Percentiles rank a stretch among this genome's conserved stretches.
These are phyloP conservation scores for Colletotrichum musicola DNA, from an alignment of 2,329 filamentous ascomycete species.

Conservation along the genomic window DNA sequence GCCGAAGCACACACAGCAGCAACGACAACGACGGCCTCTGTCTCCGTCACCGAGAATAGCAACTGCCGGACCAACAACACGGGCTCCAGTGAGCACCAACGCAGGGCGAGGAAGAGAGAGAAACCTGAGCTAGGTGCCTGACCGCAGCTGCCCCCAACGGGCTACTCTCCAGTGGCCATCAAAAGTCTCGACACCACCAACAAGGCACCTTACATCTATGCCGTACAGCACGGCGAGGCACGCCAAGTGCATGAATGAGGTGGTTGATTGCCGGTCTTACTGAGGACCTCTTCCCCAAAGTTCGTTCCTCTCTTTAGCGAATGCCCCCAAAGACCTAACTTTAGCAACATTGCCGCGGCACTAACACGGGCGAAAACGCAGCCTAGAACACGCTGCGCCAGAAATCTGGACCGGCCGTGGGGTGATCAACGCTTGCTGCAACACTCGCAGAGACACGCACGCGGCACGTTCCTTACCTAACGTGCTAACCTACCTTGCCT, in stretches of 20 bases:
- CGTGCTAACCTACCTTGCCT: too few relatives aligned
- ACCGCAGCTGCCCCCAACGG: too few relatives aligned
- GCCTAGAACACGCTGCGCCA: constrained; percentile 32
- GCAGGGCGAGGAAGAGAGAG: neutral
- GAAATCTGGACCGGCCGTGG: constrained; percentile 26
- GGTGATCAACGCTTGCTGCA: constrained; percentile 25
- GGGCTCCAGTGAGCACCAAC: neutral
- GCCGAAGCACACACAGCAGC: too few relatives aligned
- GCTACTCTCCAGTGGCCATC: constrained; percentile 12
- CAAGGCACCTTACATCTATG: too few relatives aligned
- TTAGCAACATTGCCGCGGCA: constrained; percentile 34
- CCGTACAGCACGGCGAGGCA: too few relatives aligned
- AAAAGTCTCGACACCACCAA: too few relatives aligned
- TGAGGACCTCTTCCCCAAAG: constrained; percentile 13
- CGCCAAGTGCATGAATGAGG: too few relatives aligned
- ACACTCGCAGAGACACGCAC: constrained; percentile 9
- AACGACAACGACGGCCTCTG: neutral
- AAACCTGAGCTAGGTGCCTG: neutral
- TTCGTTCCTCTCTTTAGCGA: constrained; percentile 15
- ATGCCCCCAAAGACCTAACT: constrained; percentile 29
- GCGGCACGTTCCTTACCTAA: neutral
- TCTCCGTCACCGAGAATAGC: constrained; percentile 15
- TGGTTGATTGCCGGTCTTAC: neutral
- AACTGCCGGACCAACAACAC: neutral
- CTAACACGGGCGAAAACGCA: constrained; percentile 19